Evolutionary conservation across 2,329 filamentous ascomycete genomes (phyloP).

Genomic region (Aureobasidium mangrovei): DNA sequence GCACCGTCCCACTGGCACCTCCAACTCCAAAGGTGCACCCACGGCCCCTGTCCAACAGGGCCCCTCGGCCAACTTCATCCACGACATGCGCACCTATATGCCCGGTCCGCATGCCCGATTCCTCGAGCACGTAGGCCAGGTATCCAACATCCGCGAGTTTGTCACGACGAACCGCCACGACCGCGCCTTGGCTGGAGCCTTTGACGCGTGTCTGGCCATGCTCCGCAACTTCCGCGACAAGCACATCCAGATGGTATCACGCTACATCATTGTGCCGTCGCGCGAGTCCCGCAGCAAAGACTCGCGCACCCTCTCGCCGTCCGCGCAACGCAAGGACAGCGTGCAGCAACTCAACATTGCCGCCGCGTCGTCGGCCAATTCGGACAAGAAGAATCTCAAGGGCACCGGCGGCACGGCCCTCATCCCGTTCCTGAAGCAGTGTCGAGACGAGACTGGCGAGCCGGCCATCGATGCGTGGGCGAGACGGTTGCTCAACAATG

Average conservation of each 20-base stretch:
- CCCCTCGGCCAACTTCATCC: slow-evolving; percentile 76
- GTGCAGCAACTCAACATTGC: slow-evolving; percentile 50
- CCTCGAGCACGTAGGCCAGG: slow-evolving; percentile 64
- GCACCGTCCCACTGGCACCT: slow-evolving; percentile 80
- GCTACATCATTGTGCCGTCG: slow-evolving; percentile 88
- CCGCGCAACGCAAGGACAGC: neutral
- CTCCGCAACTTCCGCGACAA: slow-evolving; percentile 75
- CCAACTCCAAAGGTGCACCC: slow-evolving; percentile 33
- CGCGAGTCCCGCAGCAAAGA: slow-evolving; percentile 51
- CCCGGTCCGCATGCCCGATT: slow-evolving; percentile 86
- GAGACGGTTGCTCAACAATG: slow-evolving; percentile 46
- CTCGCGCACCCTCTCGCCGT: slow-evolving; percentile 16
- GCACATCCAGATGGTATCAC: slow-evolving; percentile 91
- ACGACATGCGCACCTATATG: slow-evolving; percentile 97
- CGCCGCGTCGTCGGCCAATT: slow-evolving; percentile 38
- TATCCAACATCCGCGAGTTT: slow-evolving; percentile 82
- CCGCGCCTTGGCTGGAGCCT: slow-evolving; percentile 64
- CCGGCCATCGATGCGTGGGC: slow-evolving; percentile 68
- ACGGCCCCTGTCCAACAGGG: slow-evolving; percentile 30
- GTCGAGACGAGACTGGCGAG: slow-evolving; percentile 89
- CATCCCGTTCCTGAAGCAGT: slow-evolving; percentile 94
- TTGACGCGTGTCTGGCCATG: slow-evolving; percentile 81
- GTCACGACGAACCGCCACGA: slow-evolving; percentile 57
- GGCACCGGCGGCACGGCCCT: slow-evolving; percentile 90
- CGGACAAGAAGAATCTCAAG: slow-evolving; percentile 53